Conservation (phyloP, 768 basidiomycete genomes). For the Candolleomyces eurysporus region DNA sequence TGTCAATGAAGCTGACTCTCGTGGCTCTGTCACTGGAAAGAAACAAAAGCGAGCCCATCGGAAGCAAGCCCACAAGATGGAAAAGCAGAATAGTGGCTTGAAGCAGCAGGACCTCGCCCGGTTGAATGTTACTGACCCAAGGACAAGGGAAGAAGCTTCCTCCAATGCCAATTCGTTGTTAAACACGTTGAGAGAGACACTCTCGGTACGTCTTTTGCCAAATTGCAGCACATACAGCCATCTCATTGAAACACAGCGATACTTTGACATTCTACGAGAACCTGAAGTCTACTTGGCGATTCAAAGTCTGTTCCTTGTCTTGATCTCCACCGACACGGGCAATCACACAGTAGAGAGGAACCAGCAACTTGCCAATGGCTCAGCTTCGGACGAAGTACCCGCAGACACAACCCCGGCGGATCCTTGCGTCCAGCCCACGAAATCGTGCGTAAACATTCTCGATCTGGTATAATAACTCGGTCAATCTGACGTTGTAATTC, state of each 20-base stretch:
- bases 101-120: not conserved
- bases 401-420: constrained; percentile 12
- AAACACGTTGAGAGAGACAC: not conserved
- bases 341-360: not conserved
- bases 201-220: not conserved
- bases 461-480: not conserved
- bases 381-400: not conserved
- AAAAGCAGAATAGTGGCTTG: not conserved
- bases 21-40: not conserved
- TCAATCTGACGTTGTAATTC: not conserved
- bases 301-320: too few relatives aligned
- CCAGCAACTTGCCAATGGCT: not conserved
- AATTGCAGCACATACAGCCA: not conserved
- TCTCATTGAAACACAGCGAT: not conserved
- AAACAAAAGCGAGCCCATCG: not conserved
- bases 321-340: too few relatives aligned
- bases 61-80: not conserved
- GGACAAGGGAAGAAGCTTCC: not conserved
- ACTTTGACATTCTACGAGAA: not conserved
- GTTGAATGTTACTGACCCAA: not conserved
- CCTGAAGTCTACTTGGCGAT: not conserved
- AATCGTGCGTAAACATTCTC: constrained; percentile 32
- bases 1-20: not conserved
- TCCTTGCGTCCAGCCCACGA: constrained; percentile 55
- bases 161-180: not conserved